Evolutionary conservation across 73 alveolate genomes (phyloP).

Genomic region (Paramecium sonneborni): DNA sequence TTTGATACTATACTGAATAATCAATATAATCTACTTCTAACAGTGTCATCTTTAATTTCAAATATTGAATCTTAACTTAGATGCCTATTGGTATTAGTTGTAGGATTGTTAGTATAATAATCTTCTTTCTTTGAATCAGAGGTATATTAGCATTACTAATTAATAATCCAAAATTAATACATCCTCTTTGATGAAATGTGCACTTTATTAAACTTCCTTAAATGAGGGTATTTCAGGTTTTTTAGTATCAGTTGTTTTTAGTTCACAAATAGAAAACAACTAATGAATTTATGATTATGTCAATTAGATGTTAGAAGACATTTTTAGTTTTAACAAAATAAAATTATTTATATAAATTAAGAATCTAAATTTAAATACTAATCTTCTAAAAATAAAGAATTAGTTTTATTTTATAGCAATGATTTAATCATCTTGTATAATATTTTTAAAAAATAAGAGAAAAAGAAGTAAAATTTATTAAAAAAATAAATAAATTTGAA

Average conservation of each 20-base stretch:
- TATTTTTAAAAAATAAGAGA: no score
- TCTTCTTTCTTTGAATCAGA: conserved; percentile 8
- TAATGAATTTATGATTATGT: neutral
- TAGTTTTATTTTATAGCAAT: no score
- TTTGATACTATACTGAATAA: conserved; percentile 2
- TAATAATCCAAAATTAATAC: neutral
- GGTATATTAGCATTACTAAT: neutral
- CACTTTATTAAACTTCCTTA: neutral
- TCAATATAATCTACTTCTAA: neutral
- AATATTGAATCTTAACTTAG: neutral
- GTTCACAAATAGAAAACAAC: neutral
- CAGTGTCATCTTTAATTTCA: neutral
- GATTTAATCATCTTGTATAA: no score
- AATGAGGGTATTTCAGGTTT: neutral
- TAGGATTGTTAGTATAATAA: neutral
- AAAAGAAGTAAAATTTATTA: no score
- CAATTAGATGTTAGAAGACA: neutral
- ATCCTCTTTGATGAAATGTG: neutral
- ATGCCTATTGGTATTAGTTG: neutral
- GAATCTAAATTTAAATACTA: neutral
- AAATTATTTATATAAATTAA: neutral
- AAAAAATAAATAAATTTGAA: no score
- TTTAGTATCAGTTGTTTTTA: neutral
- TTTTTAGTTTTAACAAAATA: neutral
- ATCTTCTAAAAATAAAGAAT: neutral